Percentiles rank a stretch among this genome's conserved stretches.
phyloP scores from a whole-genome alignment of 2,329 filamentous ascomycete genomes.

The Claviceps capensis region DNA sequence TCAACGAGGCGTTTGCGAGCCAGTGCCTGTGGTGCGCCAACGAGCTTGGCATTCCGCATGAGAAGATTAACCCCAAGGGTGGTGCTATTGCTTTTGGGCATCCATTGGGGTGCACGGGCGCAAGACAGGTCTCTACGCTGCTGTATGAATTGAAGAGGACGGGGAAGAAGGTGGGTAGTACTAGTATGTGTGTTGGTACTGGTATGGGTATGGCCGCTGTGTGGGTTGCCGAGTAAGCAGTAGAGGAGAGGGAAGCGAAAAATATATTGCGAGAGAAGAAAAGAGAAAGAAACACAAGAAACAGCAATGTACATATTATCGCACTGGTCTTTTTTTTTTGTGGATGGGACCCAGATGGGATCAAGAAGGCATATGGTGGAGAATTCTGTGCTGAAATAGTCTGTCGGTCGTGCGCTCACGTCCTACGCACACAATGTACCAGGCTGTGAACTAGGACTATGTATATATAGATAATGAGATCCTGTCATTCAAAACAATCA shows the following conservation, averaged over 20 bases:
- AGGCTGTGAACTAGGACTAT: too few species aligned
- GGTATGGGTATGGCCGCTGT: conserved; percentile 97
- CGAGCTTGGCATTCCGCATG: conserved; percentile 65
- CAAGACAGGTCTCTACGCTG: conserved; percentile 83
- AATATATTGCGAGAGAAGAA: not conserved
- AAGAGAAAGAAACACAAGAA: not conserved
- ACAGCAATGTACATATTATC: not conserved
- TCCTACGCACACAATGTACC: too few species aligned
- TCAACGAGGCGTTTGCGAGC: conserved; percentile 96
- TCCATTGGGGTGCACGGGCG: conserved; percentile 86
- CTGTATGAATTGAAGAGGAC: conserved; percentile 80
- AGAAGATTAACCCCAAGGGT: conserved; percentile 95
- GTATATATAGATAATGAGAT: too few species aligned
- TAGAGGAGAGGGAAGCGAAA: not conserved
- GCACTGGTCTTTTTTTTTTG: too few species aligned
- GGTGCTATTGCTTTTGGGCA: conserved; percentile 94
- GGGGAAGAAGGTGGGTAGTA: conserved; percentile 75
- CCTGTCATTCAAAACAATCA: too few species aligned
- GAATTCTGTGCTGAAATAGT: too few species aligned
- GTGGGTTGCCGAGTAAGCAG: conserved; percentile 75
- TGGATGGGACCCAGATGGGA: too few species aligned
- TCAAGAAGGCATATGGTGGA: too few species aligned
- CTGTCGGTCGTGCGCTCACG: too few species aligned
- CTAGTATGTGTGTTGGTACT: conserved; percentile 92
- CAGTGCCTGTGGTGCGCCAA: conserved; percentile 92